Conservation (phyloP, 2,329 filamentous ascomycete species). For the Chaetothyriales sp. region DNA sequence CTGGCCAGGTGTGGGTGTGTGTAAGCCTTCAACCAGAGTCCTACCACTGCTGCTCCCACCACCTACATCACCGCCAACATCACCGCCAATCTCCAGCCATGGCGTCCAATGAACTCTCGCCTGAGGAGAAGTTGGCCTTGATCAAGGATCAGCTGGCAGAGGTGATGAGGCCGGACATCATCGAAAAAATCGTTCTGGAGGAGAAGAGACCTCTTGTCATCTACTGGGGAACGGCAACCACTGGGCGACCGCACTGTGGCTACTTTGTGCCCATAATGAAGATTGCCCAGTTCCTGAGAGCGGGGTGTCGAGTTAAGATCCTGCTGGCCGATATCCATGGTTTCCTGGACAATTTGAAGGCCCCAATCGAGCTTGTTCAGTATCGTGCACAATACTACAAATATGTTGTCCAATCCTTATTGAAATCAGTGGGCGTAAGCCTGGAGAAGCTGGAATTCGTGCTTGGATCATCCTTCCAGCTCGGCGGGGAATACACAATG, state of each 20-base stretch:
- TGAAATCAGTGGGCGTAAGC: constrained; percentile 63
- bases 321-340: constrained; percentile 54
- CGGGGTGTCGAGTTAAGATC: constrained; percentile 68
- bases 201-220: constrained; percentile 58
- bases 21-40: too few relatives aligned
- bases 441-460: constrained; percentile 71
- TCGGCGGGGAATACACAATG: constrained; percentile 55
- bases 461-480: constrained; percentile 71
- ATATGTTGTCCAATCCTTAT: constrained; percentile 55
- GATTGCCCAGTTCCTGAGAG: constrained; percentile 71
- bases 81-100: constrained; percentile 5
- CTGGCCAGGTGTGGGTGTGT: background rate
- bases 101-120: constrained; percentile 16
- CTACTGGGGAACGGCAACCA: constrained; percentile 81
- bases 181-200: constrained; percentile 25
- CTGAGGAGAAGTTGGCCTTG: constrained; percentile 51
- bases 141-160: constrained; percentile 73
- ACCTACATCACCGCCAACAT: background rate
- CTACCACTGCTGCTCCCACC: too few relatives aligned
- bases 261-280: constrained; percentile 85
- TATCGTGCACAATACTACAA: constrained; percentile 73
- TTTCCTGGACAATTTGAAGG: constrained; percentile 43
- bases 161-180: constrained; percentile 55
- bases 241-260: constrained; percentile 73
- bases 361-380: constrained; percentile 74